These are phyloP conservation scores for Schwanniomyces sp. DNA, from an alignment of 805 yeast genomes.

Conservation along the genomic window DNA sequence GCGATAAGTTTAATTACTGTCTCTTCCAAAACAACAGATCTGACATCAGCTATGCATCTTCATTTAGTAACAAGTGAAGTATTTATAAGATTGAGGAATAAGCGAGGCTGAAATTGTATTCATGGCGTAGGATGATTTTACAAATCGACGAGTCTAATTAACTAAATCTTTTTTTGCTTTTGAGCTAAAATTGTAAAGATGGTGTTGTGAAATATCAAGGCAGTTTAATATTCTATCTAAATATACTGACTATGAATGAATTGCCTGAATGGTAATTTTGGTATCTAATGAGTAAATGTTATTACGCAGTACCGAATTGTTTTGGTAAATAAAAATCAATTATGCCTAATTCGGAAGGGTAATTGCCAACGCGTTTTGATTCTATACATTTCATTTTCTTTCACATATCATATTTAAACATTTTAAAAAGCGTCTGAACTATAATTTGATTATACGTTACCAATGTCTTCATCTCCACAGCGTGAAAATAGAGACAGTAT, in stretches of 20 bases:
- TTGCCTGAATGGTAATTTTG: slow-evolving; percentile 12
- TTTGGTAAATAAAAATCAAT: slow-evolving; percentile 7
- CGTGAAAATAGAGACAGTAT: slow-evolving; percentile 31
- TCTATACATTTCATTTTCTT: slow-evolving; percentile 1
- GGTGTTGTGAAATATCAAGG: slow-evolving; percentile 15
- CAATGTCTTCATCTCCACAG: slow-evolving; percentile 38
- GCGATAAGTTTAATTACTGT: too few relatives aligned
- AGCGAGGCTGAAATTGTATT: too few relatives aligned
- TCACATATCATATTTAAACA: neutral
- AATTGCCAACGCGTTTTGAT: slow-evolving; percentile 25
- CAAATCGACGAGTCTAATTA: too few relatives aligned
- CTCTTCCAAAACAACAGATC: too few relatives aligned
- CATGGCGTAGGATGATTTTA: too few relatives aligned
- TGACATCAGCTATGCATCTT: too few relatives aligned
- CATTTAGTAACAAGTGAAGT: too few relatives aligned
- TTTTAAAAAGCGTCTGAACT: neutral
- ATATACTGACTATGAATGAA: slow-evolving; percentile 16
- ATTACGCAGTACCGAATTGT: neutral
- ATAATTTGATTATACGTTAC: neutral
- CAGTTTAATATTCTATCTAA: too few relatives aligned
- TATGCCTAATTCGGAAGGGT: slow-evolving; percentile 26
- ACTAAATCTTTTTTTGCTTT: too few relatives aligned
- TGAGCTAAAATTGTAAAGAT: slow-evolving; percentile 7
- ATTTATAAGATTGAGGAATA: too few relatives aligned
- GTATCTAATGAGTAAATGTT: slow-evolving; percentile 11